phyloP scores from a whole-genome alignment of 441 rosid species.

The Eruca vesicaria region DNA sequence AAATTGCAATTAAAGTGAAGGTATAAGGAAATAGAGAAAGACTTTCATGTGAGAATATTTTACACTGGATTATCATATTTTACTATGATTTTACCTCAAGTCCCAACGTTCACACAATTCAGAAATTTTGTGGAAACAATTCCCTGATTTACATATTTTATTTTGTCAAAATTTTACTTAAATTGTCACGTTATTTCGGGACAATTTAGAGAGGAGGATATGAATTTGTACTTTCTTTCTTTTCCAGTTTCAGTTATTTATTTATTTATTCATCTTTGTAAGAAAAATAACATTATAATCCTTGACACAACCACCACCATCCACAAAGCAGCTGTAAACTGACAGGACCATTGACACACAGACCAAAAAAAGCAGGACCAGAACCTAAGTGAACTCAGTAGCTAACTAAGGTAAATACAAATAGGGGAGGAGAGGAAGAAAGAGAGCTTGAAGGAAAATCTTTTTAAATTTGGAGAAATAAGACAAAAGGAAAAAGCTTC shows the following conservation, averaged over 20 bases:
- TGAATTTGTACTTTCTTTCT: background rate
- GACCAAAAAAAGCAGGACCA: conserved; percentile 12
- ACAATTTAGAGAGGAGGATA: background rate
- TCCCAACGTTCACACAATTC: background rate
- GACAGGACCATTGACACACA: background rate
- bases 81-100: background rate
- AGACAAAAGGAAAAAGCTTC: background rate
- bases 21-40: conserved; percentile 6
- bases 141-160: no score
- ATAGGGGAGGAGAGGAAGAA: background rate
- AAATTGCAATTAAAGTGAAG: conserved; percentile 1
- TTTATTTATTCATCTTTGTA: background rate
- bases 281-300: background rate
- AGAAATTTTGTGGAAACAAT: background rate
- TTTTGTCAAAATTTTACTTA: no score
- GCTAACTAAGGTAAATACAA: background rate
- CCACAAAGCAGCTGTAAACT: background rate
- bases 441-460: background rate
- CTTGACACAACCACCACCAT: background rate
- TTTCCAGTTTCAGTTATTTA: background rate
- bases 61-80: background rate
- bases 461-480: background rate
- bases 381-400: background rate
- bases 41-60: conserved; percentile 4
- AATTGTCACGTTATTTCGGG: conserved; percentile 4